Evolutionary conservation across 768 basidiomycete species (phyloP).

Genomic region (Mycena sanguinolenta): DNA sequence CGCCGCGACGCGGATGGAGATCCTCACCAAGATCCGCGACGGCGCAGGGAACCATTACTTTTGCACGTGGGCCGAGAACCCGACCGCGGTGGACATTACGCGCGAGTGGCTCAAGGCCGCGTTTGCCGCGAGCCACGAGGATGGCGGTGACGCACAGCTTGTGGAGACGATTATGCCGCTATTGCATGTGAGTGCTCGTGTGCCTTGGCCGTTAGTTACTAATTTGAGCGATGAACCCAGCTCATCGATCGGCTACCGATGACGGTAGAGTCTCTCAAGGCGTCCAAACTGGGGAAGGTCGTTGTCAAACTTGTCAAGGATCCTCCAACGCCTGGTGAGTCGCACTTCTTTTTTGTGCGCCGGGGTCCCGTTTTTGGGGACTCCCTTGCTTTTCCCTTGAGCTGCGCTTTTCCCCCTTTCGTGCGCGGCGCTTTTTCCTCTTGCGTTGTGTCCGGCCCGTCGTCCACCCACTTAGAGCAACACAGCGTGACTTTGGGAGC

Average conservation of each 20-base stretch:
- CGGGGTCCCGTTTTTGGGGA: constrained; percentile 2
- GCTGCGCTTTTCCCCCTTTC: constrained; percentile 41
- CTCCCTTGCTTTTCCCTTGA: constrained; percentile 15
- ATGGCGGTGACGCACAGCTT: constrained; percentile 59
- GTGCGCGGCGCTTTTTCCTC: background rate
- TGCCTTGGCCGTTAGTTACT: constrained; percentile 17
- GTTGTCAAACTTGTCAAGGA: constrained; percentile 84
- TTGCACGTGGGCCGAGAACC: constrained; percentile 88
- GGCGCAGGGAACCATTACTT: constrained; percentile 90
- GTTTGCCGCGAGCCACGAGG: constrained; percentile 57
- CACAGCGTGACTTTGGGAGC: constrained; percentile 39
- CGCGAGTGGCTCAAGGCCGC: constrained; percentile 87
- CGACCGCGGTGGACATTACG: constrained; percentile 79
- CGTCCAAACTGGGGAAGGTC: constrained; percentile 85
- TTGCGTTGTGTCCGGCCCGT: background rate
- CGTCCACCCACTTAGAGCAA: constrained; percentile 29
- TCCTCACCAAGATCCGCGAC: constrained; percentile 87
- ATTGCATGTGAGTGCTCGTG: constrained; percentile 75
- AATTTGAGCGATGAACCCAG: constrained; percentile 51
- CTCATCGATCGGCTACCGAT: constrained; percentile 89
- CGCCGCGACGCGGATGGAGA: constrained; percentile 74
- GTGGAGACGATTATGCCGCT: constrained; percentile 89
- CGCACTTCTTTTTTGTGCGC: constrained; percentile 25
- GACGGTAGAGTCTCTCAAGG: constrained; percentile 74
- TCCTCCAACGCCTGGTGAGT: constrained; percentile 86